Evolutionary conservation across 140 eudicot species (phyloP).

Genomic region (Anethum foeniculum): DNA sequence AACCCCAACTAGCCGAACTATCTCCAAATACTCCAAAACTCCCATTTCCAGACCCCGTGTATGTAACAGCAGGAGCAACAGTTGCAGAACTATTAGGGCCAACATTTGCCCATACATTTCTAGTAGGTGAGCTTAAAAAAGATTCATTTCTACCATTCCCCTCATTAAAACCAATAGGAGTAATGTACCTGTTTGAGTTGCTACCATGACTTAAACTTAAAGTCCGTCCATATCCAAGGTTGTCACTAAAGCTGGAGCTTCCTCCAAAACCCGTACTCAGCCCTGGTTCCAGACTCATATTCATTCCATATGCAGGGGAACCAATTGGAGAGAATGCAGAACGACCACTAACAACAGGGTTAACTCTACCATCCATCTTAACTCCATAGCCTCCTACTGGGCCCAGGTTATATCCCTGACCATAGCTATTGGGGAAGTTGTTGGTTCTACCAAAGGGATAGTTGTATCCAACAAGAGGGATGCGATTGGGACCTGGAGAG

Average conservation of each 20-base stretch:
- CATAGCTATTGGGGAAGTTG: slow-evolving; percentile 43
- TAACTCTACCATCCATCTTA: slow-evolving; percentile 27
- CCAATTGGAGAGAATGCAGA: slow-evolving; percentile 56
- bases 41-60: slow-evolving; percentile 45
- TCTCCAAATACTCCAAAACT: slow-evolving; percentile 64
- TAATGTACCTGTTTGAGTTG: slow-evolving; percentile 48
- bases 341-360: slow-evolving; percentile 43
- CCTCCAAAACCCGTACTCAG: slow-evolving; percentile 48
- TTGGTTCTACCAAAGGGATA: slow-evolving; percentile 51
- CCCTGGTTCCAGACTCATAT: slow-evolving; percentile 52
- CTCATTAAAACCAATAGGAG: slow-evolving; percentile 58
- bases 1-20: slow-evolving; percentile 53
- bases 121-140: slow-evolving; percentile 36
- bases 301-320: slow-evolving; percentile 56
- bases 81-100: slow-evolving; percentile 36
- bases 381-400: slow-evolving; percentile 31
- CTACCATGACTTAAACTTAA: slow-evolving; percentile 48
- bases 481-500: slow-evolving; percentile 62
- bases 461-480: slow-evolving; percentile 62
- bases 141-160: slow-evolving; percentile 45
- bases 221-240: slow-evolving; percentile 51
- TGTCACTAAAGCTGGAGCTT: slow-evolving; percentile 39
- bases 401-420: slow-evolving; percentile 62
- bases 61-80: slow-evolving; percentile 35
- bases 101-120: slow-evolving; percentile 57